Conservation (phyloP, 257 asterid genomes). For the Penstemon barbatus region DNA sequence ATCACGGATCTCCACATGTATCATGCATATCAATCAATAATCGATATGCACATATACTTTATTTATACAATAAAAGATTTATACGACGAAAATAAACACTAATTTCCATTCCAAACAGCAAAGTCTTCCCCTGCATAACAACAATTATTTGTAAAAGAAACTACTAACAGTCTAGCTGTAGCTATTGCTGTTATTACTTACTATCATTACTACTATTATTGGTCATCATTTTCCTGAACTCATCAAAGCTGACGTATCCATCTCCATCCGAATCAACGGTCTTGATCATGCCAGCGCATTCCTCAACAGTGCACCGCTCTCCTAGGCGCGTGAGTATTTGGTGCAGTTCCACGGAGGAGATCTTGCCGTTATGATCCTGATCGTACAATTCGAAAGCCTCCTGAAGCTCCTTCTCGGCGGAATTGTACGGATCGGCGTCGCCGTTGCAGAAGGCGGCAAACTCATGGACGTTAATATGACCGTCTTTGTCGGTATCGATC, state of each 20-base stretch:
- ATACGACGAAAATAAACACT: too few relatives aligned
- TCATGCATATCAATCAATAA: too few relatives aligned
- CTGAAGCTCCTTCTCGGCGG: slow-evolving; percentile 53
- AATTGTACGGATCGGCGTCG: slow-evolving; percentile 35
- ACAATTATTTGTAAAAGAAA: too few relatives aligned
- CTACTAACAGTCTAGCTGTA: too few relatives aligned
- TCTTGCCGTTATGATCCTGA: slow-evolving; percentile 74
- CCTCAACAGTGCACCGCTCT: slow-evolving; percentile 56
- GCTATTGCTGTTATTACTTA: too few relatives aligned
- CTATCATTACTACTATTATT: slow-evolving; percentile 2
- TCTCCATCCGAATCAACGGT: slow-evolving; percentile 83
- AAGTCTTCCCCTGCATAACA: too few relatives aligned
- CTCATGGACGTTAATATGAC: slow-evolving; percentile 66
- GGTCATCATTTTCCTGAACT: slow-evolving; percentile 85
- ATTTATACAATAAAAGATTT: too few relatives aligned
- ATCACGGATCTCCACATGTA: too few relatives aligned
- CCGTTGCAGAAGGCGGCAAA: slow-evolving; percentile 66
- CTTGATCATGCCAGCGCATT: slow-evolving; percentile 71
- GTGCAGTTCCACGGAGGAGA: slow-evolving; percentile 76
- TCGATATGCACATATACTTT: too few relatives aligned
- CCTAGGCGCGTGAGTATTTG: slow-evolving; percentile 73
- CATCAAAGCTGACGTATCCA: slow-evolving; percentile 67
- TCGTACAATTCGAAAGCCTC: slow-evolving; percentile 90
- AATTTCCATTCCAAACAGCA: too few relatives aligned
- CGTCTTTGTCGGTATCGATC: slow-evolving; percentile 85